Conservation (phyloP, 495 filamentous ascomycete species). For the Talaromyces stipitatus region DNA sequence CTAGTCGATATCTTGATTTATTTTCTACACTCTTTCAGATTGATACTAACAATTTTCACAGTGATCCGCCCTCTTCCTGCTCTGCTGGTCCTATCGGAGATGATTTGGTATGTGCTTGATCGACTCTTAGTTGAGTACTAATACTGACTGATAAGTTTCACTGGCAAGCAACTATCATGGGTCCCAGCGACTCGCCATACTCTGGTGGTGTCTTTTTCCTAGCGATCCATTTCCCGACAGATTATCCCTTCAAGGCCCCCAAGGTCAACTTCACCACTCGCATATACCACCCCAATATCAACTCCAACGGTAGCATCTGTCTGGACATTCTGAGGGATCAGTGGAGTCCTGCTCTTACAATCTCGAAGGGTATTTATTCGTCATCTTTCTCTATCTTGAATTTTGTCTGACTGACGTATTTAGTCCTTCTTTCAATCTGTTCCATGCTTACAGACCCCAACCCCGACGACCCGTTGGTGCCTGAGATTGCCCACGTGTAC, state of each 20-base stretch:
- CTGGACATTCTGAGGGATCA: constrained; percentile 96
- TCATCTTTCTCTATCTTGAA: not conserved
- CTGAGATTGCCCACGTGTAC: constrained; percentile 98
- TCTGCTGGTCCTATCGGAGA: constrained; percentile 94
- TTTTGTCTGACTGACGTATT: constrained; percentile 13
- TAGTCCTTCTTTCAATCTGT: constrained; percentile 96
- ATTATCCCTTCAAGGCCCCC: constrained; percentile 99
- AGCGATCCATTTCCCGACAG: constrained; percentile 96
- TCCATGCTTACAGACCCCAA: constrained; percentile 99
- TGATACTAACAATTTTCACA: constrained; percentile 25
- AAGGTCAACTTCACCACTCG: constrained; percentile 99
- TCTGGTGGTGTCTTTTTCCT: constrained; percentile 97
- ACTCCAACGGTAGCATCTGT: constrained; percentile 98
- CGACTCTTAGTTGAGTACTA: not conserved
- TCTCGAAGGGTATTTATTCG: constrained; percentile 93
- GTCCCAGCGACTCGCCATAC: constrained; percentile 94
- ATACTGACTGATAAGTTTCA: constrained; percentile 63
- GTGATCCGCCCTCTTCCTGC: constrained; percentile 97
- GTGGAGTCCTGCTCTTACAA: constrained; percentile 97
- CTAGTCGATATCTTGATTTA: too few relatives aligned
- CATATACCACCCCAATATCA: constrained; percentile 99
- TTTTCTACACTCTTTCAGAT: too few relatives aligned
- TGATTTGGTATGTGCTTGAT: constrained; percentile 67
- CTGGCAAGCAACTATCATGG: constrained; percentile 99
- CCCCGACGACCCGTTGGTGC: constrained; percentile 95